A percentile compares a stretch with the other conserved stretches of the same genome.
phyloP scores from a whole-genome alignment of 2,329 filamentous ascomycete genomes.

The Tolypocladium endophyticum region DNA sequence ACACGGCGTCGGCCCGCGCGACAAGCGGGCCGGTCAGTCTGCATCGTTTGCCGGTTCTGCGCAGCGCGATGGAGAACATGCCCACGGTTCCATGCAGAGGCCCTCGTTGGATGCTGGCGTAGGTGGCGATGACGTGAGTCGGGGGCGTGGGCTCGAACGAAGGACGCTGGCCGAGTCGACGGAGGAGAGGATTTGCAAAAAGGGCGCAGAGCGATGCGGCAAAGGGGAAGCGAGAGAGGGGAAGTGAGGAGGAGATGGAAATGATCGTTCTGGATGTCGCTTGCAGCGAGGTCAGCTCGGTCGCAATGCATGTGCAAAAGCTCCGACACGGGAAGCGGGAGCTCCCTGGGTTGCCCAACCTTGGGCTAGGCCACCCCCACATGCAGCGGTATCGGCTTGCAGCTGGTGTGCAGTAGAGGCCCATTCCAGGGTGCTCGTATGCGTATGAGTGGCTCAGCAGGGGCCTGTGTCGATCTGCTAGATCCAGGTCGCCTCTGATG shows the following conservation, averaged over 20 bases:
- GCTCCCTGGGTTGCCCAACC: conserved; percentile 1
- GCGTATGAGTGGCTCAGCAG: neutral
- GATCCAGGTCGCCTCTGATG: neutral
- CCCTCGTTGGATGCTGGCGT: neutral
- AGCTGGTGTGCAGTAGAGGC: neutral
- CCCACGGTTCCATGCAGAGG: conserved; percentile 25
- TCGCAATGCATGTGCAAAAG: conserved; percentile 5
- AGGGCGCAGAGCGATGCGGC: neutral
- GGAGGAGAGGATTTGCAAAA: neutral
- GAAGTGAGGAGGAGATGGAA: neutral
- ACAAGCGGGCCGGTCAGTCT: conserved; percentile 15
- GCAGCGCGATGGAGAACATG: conserved; percentile 36
- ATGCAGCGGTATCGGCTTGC: neutral
- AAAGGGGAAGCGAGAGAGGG: neutral
- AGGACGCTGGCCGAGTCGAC: neutral
- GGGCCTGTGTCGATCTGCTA: no score
- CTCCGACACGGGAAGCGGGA: neutral
- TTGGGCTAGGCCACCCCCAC: conserved; percentile 4
- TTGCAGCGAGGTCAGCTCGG: neutral
- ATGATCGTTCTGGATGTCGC: neutral
- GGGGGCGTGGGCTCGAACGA: neutral
- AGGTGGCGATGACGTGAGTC: neutral
- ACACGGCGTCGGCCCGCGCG: neutral
- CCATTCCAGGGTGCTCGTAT: neutral
- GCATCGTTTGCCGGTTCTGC: conserved; percentile 31